Evolutionary conservation across 2,329 filamentous ascomycete genomes (phyloP), one percentile per base, ranked within the genome.

Genomic region (Onygena corvina): DNA sequence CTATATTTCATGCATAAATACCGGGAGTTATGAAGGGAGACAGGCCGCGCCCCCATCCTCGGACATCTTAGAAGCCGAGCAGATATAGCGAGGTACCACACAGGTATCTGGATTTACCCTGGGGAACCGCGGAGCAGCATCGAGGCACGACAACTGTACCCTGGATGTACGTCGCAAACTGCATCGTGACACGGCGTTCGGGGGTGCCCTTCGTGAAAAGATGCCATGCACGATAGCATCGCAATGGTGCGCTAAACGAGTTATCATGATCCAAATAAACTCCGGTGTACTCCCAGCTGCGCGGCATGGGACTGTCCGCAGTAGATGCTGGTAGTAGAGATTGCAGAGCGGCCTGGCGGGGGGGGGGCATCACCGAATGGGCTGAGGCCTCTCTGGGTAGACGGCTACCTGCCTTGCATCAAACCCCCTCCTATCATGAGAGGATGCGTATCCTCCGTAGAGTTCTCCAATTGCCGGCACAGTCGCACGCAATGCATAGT

Each of bases 401-500:
- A n/a, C 36, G 36, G 36, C 36, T 40, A 40, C 16, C 36, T 40
- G 36, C 27, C 36, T 25, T 40, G 36, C 36, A 40, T 40, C 20
- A 21, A 40, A 11, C 36, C 20, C 36, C 36, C 20, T n/a, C 36
- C 4, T 12, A 11, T 40, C 36, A 20, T n/a, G 11, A 29, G 27
- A 29, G 5, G 27, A 29, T 5, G 27, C 4, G 27, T 29, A 29
- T 29, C 27, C 27, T n/a, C 27, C 27, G 27, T 29, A 5, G 11
- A 29, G 11, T 11, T 29, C 5, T 11, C 27, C 5, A 29, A 11
- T 29, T 29, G 5, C 27, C 11, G 11, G 27, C 11, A 29, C 11
- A 29, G 27, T n/a, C 27, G 4, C 27, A 29, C 27, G 27, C 27
- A 29, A 5, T 29, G 27, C 27, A 5, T 11, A 29, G n/a, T n/a